Evolutionary conservation across 2,329 filamentous ascomycete genomes (phyloP).

Genomic region (Chalara sp.): DNA sequence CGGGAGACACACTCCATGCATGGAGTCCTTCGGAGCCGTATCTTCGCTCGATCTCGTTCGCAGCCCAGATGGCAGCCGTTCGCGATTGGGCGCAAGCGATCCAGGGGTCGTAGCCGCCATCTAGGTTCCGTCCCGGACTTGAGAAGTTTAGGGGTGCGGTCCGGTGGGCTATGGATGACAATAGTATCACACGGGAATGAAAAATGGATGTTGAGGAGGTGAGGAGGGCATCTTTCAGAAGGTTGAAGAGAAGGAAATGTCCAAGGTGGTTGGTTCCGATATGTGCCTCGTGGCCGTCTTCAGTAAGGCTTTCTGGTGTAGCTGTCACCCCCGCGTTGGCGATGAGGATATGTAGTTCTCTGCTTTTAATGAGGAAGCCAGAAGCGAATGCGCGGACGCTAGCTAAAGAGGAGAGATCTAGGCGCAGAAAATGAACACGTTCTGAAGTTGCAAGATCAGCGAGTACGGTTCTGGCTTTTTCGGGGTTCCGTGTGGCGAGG

Average conservation of each 20-base stretch:
- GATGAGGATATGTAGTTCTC: constrained; percentile 24
- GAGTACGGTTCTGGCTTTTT: constrained; percentile 24
- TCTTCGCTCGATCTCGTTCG: constrained; percentile 39
- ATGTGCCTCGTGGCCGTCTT: constrained; percentile 43
- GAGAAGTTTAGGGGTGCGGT: constrained; percentile 29
- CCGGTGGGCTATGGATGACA: constrained; percentile 38
- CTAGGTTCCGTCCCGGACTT: constrained; percentile 5
- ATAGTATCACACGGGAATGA: constrained; percentile 38
- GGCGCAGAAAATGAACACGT: constrained; percentile 26
- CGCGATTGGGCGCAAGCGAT: constrained; percentile 37
- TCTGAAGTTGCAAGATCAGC: constrained; percentile 33
- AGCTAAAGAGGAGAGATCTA: constrained; percentile 27
- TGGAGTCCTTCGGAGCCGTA: constrained; percentile 35
- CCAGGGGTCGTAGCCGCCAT: constrained; percentile 29
- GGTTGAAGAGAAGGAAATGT: constrained; percentile 46
- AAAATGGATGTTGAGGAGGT: constrained; percentile 31
- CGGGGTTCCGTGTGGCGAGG: constrained; percentile 28
- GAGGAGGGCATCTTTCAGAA: constrained; percentile 38
- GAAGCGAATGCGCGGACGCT: constrained; percentile 25
- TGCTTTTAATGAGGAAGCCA: constrained; percentile 20
- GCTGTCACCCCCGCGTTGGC: constrained; percentile 18
- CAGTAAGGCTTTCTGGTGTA: constrained; percentile 25
- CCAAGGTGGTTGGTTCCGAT: constrained; percentile 46
- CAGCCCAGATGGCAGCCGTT: constrained; percentile 38
- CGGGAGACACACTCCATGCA: constrained; percentile 36